Percentiles rank a stretch among this genome's conserved stretches.
These are phyloP conservation scores for Calonectria hongkongensis DNA, from an alignment of 2,329 filamentous ascomycete species.

Conservation along the genomic window DNA sequence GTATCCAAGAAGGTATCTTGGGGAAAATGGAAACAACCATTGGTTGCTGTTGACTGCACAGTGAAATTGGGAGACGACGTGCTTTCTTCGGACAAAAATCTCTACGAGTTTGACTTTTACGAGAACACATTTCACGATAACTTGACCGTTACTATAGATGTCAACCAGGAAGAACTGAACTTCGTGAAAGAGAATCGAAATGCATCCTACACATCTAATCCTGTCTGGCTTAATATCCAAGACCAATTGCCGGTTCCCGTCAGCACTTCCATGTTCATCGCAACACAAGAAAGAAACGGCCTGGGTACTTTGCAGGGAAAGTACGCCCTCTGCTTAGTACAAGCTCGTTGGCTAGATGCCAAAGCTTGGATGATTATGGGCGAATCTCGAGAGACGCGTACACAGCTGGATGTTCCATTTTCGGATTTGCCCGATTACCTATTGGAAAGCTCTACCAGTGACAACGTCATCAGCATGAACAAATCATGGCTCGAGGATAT, in stretches of 20 bases:
- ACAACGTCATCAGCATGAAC: conserved; percentile 22
- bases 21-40: conserved; percentile 23
- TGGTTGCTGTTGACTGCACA: conserved; percentile 25
- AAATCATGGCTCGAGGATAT: conserved; percentile 11
- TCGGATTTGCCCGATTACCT: not conserved
- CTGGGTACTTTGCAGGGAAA: not conserved
- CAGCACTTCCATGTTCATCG: conserved; percentile 9
- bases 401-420: not conserved
- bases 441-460: not conserved
- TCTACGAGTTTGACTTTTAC: not conserved
- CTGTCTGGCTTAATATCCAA: conserved; percentile 11
- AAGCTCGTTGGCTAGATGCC: conserved; percentile 31
- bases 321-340: conserved; percentile 20
- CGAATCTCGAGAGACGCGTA: not conserved
- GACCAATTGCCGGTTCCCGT: conserved; percentile 1
- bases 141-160: not conserved
- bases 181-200: not conserved
- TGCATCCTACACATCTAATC: not conserved
- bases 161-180: not conserved
- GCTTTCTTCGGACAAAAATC: not conserved
- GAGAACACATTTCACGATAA: not conserved
- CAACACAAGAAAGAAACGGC: not conserved
- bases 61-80: not conserved
- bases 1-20: not conserved
- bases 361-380: conserved; percentile 20